A percentile compares a stretch with the other conserved stretches of the same genome.
phyloP scores from a whole-genome alignment of 495 filamentous ascomycete species.

The Haplographium delicatum region DNA sequence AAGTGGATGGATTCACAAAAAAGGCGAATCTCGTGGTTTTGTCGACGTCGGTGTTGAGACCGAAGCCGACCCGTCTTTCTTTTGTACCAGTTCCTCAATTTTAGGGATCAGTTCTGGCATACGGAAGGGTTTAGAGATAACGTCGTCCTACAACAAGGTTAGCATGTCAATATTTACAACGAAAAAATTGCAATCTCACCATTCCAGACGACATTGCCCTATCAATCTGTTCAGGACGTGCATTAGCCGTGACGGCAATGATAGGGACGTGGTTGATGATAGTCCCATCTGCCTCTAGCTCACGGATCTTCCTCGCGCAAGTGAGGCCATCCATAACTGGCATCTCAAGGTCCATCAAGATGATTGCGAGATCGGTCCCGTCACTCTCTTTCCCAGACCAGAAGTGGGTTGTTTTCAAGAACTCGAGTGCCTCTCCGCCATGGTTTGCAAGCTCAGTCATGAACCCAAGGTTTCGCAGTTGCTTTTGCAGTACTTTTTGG shows the following conservation, averaged over 20 bases:
- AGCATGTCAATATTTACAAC: neutral
- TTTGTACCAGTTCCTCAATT: slow-evolving; percentile 35
- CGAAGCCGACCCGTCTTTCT: neutral
- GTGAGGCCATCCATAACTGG: slow-evolving; percentile 75
- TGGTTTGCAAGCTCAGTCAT: slow-evolving; percentile 70
- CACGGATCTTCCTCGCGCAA: slow-evolving; percentile 61
- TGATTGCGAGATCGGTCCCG: slow-evolving; percentile 43
- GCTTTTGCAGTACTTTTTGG: slow-evolving; percentile 64
- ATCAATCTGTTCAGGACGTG: slow-evolving; percentile 58
- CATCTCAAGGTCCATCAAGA: slow-evolving; percentile 85
- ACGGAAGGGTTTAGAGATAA: slow-evolving; percentile 68
- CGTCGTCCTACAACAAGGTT: slow-evolving; percentile 50
- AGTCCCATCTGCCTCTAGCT: slow-evolving; percentile 48
- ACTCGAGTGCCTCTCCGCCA: slow-evolving; percentile 66
- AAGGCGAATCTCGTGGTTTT: too few species aligned
- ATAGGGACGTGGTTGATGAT: slow-evolving; percentile 59
- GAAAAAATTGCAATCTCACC: slow-evolving; percentile 35
- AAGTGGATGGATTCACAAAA: too few species aligned
- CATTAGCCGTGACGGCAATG: slow-evolving; percentile 75
- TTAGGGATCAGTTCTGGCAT: slow-evolving; percentile 61
- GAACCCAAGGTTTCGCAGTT: slow-evolving; percentile 64
- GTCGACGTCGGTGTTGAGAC: neutral
- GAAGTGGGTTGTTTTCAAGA: slow-evolving; percentile 40
- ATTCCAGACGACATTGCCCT: slow-evolving; percentile 64
- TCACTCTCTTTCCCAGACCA: slow-evolving; percentile 31